Evolutionary conservation across 1,139 yeast genomes (phyloP).

Genomic region (Suhomyces bolitotheri): DNA sequence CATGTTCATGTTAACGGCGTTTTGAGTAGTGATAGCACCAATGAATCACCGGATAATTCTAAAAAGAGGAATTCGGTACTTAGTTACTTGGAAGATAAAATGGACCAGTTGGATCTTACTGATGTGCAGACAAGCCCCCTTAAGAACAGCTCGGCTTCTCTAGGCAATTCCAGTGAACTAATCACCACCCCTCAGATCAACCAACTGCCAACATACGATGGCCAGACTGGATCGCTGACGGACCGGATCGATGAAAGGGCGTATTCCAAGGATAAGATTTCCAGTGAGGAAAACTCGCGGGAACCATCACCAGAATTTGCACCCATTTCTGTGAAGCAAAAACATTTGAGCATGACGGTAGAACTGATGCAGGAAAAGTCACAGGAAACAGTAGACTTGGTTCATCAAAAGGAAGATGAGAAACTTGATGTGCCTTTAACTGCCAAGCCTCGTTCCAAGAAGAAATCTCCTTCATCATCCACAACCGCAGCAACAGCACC

Average conservation of each 20-base stretch:
- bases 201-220: constrained; percentile 32
- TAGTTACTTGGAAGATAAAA: constrained; percentile 49
- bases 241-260: constrained; percentile 9
- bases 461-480: constrained; percentile 6
- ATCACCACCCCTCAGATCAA: constrained; percentile 32
- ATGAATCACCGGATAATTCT: constrained; percentile 23
- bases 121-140: constrained; percentile 28
- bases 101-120: constrained; percentile 43
- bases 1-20: constrained; percentile 52
- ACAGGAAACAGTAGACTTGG: constrained; percentile 8
- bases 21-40: constrained; percentile 34
- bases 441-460: constrained; percentile 7
- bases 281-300: constrained; percentile 1
- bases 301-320: constrained; percentile 6
- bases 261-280: constrained; percentile 9
- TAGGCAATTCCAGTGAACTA: constrained; percentile 13
- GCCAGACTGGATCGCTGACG: constrained; percentile 19
- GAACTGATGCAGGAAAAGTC: constrained; percentile 11
- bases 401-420: constrained; percentile 3
- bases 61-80: constrained; percentile 45
- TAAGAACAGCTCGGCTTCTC: constrained; percentile 13
- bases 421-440: constrained; percentile 10
- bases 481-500: too few relatives aligned
- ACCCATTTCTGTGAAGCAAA: constrained; percentile 4
- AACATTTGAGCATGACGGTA: constrained; percentile 2